Conservation (phyloP, 257 asterid genomes). For the Catharanthus roseus region DNA sequence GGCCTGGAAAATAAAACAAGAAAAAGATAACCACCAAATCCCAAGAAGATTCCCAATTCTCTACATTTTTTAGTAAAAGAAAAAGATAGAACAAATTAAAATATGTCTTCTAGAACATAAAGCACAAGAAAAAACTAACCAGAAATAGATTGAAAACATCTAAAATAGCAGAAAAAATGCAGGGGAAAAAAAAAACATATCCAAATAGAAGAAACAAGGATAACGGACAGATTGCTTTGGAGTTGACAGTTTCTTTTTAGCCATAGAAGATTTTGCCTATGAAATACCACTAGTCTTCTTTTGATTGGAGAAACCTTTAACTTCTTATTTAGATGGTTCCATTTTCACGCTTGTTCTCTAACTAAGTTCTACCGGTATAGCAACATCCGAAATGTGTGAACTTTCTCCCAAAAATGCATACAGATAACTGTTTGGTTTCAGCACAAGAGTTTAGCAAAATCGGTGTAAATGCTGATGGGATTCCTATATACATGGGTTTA, state of each 20-base stretch:
- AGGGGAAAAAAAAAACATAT: no score
- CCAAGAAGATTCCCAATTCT: no score
- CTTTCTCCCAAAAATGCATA: not conserved
- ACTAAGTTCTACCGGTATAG: not conserved
- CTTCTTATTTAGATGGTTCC: constrained; percentile 42
- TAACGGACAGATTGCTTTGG: constrained; percentile 40
- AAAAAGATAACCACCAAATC: no score
- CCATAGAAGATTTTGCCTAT: constrained; percentile 22
- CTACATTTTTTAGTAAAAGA: no score
- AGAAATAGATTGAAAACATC: no score
- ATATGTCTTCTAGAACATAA: no score
- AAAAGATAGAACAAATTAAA: no score
- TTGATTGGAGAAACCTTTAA: constrained; percentile 69
- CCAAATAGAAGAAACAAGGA: no score
- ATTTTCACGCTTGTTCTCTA: not conserved
- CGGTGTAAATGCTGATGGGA: not conserved
- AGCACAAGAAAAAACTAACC: no score
- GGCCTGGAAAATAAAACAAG: no score
- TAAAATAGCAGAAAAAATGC: no score
- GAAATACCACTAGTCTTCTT: constrained; percentile 39
- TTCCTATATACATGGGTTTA: not conserved
- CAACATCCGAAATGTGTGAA: not conserved
- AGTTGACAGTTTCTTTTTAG: constrained; percentile 27
- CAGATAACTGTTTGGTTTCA: not conserved
- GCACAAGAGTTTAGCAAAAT: not conserved